A percentile compares a stretch with the other conserved stretches of the same genome.
phyloP scores from a whole-genome alignment of 2,329 filamentous ascomycete genomes.

The Knoxdaviesia capensis region DNA sequence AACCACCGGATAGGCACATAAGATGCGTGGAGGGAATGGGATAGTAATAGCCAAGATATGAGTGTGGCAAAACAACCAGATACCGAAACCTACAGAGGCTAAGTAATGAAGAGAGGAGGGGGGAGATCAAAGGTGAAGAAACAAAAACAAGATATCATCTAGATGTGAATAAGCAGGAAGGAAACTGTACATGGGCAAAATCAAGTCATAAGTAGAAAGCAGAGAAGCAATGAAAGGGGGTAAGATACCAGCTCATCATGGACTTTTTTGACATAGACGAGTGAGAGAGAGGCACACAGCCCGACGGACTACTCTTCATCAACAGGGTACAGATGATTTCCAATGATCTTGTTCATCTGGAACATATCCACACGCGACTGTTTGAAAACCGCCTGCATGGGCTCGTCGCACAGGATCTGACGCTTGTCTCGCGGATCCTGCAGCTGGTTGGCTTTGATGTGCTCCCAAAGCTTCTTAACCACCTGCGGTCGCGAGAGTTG shows the following conservation, averaged over 20 bases:
- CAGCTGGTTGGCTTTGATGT: conserved; percentile 74
- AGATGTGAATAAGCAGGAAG: neutral
- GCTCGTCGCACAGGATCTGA: conserved; percentile 82
- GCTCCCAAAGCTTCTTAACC: conserved; percentile 89
- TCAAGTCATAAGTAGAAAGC: neutral
- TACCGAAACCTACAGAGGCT: neutral
- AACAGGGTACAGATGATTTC: conserved; percentile 69
- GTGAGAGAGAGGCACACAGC: neutral
- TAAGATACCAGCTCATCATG: neutral
- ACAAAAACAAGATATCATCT: neutral
- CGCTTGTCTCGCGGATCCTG: conserved; percentile 85
- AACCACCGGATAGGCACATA: too few species aligned
- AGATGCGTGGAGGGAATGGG: too few species aligned
- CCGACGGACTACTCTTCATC: conserved; percentile 38
- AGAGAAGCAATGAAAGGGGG: neutral
- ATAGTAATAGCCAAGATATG: too few species aligned
- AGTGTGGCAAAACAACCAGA: too few species aligned
- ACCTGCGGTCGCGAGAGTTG: conserved; percentile 83
- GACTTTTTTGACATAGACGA: neutral
- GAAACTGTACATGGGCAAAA: neutral
- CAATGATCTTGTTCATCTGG: conserved; percentile 94
- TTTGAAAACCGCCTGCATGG: conserved; percentile 84
- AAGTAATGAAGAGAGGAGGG: neutral
- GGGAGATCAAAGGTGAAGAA: neutral
- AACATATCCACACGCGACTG: conserved; percentile 91